These are phyloP conservation scores for Trematosphaeria pertusa DNA, from an alignment of 2,329 filamentous ascomycete genomes.

Conservation along the genomic window DNA sequence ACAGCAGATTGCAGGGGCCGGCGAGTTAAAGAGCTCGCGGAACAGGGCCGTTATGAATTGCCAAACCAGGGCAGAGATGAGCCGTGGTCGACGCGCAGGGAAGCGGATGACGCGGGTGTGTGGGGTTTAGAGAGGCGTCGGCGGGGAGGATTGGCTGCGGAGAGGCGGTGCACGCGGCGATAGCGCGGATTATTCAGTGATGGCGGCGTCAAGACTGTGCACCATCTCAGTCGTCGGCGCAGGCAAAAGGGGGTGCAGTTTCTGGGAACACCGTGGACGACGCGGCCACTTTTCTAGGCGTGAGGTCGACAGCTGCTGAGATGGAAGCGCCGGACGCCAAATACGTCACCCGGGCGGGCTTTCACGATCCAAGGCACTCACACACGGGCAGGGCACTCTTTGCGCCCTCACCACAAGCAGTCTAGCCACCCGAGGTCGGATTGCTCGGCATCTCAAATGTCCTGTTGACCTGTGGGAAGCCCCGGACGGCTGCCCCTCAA, in stretches of 20 bases:
- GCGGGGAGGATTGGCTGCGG: conserved; percentile 5
- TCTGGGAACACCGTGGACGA: conserved; percentile 1
- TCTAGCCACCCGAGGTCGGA: conserved; percentile 34
- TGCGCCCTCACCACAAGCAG: conserved; percentile 19
- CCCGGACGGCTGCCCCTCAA: neutral
- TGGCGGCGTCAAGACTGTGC: conserved; percentile 6
- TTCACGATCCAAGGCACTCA: conserved; percentile 26
- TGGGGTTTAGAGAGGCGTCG: conserved; percentile 13
- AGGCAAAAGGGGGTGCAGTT: too few species aligned
- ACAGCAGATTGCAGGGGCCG: conserved; percentile 32
- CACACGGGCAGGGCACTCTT: too few species aligned
- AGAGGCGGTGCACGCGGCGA: neutral
- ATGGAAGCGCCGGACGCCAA: conserved; percentile 18
- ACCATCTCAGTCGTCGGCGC: neutral
- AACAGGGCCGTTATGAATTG: conserved; percentile 36
- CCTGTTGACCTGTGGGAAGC: neutral
- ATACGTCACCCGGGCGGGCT: conserved; percentile 32
- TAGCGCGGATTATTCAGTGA: neutral
- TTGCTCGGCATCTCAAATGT: conserved; percentile 27
- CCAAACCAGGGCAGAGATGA: conserved; percentile 20
- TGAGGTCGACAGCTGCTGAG: conserved; percentile 6
- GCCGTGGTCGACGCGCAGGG: conserved; percentile 26
- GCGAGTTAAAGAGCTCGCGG: conserved; percentile 13
- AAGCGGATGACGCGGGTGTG: conserved; percentile 39
- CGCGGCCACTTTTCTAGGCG: conserved; percentile 20